Conservation (phyloP, 257 asterid genomes). For the Nicotiana attenuata region DNA sequence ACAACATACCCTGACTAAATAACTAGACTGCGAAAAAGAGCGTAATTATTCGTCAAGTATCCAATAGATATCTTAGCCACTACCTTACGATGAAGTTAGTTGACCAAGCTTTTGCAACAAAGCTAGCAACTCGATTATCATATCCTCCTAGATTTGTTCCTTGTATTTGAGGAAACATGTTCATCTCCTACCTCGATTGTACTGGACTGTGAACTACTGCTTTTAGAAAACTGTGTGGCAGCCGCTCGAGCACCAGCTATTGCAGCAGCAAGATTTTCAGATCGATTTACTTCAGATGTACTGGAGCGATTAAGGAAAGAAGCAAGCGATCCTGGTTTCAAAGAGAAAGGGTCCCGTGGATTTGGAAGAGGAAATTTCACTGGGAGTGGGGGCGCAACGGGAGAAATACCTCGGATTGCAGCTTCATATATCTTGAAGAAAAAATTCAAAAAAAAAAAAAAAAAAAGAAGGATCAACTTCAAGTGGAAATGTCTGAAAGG, state of each 20-base stretch:
- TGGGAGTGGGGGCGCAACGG: constrained; percentile 45
- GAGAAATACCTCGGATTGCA: constrained; percentile 67
- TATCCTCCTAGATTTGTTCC: constrained; percentile 11
- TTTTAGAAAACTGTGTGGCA: constrained; percentile 67
- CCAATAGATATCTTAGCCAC: not conserved
- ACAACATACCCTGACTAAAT: not conserved
- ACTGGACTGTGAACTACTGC: constrained; percentile 9
- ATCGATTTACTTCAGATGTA: constrained; percentile 32
- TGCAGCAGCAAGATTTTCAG: constrained; percentile 58
- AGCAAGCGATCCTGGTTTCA: constrained; percentile 64
- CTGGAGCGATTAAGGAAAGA: constrained; percentile 17
- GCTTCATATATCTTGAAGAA: constrained; percentile 52
- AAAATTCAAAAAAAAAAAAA: not conserved
- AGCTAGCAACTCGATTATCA: not conserved
- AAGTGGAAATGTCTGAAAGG: too few species aligned
- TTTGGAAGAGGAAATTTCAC: constrained; percentile 59
- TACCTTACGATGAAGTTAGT: not conserved
- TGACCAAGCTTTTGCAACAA: not conserved
- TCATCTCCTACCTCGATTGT: constrained; percentile 4
- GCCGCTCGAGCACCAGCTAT: constrained; percentile 79
- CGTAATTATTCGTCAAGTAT: not conserved
- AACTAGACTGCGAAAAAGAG: not conserved
- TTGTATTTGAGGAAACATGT: constrained; percentile 30
- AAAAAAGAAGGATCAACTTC: too few species aligned
- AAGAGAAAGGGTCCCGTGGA: constrained; percentile 46